A percentile compares a stretch with the other conserved stretches of the same genome.
These are phyloP conservation scores for Pyrenophora graminea DNA, from an alignment of 2,329 filamentous ascomycete species.

Conservation along the genomic window DNA sequence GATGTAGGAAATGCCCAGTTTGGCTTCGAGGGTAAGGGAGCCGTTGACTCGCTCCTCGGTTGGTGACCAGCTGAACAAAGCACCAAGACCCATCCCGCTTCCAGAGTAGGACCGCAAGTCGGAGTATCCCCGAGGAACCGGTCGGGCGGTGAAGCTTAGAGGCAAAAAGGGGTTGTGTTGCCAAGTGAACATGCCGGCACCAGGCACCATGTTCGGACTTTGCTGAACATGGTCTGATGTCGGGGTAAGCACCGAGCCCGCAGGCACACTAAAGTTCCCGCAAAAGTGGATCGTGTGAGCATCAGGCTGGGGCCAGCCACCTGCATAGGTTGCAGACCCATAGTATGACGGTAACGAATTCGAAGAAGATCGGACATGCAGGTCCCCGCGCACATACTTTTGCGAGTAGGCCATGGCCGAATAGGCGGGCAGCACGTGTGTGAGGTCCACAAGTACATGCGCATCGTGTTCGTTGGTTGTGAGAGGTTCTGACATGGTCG, in stretches of 20 bases:
- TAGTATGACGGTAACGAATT: constrained; percentile 1
- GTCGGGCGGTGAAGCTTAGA: constrained; percentile 1
- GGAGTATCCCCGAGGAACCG: background rate
- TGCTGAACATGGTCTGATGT: constrained; percentile 6
- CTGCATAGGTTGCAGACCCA: constrained; percentile 7
- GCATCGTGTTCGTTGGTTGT: constrained; percentile 22
- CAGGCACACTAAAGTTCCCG: constrained; percentile 7
- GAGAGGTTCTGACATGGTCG: background rate
- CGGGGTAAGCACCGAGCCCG: background rate
- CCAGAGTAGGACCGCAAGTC: constrained; percentile 23
- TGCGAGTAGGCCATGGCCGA: constrained; percentile 7
- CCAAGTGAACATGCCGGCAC: constrained; percentile 8
- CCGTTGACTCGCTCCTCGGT: constrained; percentile 16
- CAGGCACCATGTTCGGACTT: background rate
- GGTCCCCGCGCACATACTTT: constrained; percentile 1
- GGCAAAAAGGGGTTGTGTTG: constrained; percentile 2
- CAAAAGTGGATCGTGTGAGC: constrained; percentile 7
- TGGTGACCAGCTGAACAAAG: constrained; percentile 51
- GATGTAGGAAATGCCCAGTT: constrained; percentile 53
- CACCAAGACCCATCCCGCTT: constrained; percentile 47
- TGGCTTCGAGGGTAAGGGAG: constrained; percentile 48
- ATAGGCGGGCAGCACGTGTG: constrained; percentile 50
- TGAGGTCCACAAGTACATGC: constrained; percentile 48
- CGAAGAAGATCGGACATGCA: constrained; percentile 1
- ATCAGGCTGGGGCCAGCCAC: constrained; percentile 7